These are phyloP conservation scores for Pachysandra terminalis DNA, from an alignment of 164 flowering plant species.

Conservation along the genomic window DNA sequence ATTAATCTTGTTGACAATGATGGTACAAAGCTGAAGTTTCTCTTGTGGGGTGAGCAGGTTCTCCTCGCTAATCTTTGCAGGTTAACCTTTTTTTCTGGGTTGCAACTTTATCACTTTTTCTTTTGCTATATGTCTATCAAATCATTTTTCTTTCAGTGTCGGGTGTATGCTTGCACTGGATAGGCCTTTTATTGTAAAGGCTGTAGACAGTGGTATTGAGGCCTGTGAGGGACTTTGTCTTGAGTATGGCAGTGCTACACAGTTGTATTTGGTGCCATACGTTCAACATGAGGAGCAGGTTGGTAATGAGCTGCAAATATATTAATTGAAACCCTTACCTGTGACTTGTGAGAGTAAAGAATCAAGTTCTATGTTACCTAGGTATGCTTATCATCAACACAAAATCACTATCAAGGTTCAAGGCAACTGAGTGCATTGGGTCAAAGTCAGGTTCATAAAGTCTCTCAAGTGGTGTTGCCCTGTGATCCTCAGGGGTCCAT, in stretches of 20 bases:
- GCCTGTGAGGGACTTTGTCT: slow-evolving; percentile 57
- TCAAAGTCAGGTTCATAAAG: slow-evolving; percentile 54
- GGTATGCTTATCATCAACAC: slow-evolving; percentile 65
- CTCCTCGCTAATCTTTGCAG: slow-evolving; percentile 78
- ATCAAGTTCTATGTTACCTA: slow-evolving; percentile 24
- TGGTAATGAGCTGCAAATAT: slow-evolving; percentile 12
- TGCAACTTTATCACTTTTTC: slow-evolving; percentile 3
- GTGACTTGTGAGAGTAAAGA: slow-evolving; percentile 1
- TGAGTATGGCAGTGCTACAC: slow-evolving; percentile 96
- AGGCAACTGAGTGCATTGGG: slow-evolving; percentile 33
- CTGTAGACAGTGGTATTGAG: slow-evolving; percentile 38
- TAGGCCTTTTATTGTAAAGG: slow-evolving; percentile 72
- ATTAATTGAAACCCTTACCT: background rate
- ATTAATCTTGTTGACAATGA: slow-evolving; percentile 77
- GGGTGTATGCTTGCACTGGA: slow-evolving; percentile 94
- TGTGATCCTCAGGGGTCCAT: slow-evolving; percentile 88
- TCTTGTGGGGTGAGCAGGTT: slow-evolving; percentile 91
- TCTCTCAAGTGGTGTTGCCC: slow-evolving; percentile 85
- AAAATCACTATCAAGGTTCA: slow-evolving; percentile 60
- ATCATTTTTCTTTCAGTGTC: slow-evolving; percentile 41
- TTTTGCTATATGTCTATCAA: slow-evolving; percentile 7
- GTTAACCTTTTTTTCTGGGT: slow-evolving; percentile 28
- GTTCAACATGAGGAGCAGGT: slow-evolving; percentile 81
- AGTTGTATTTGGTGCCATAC: slow-evolving; percentile 76
- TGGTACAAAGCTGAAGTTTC: slow-evolving; percentile 55